A percentile compares a stretch with the other conserved stretches of the same genome.
Conservation (phyloP, 495 filamentous ascomycete species). For the Lasiosphaeria hispida region DNA sequence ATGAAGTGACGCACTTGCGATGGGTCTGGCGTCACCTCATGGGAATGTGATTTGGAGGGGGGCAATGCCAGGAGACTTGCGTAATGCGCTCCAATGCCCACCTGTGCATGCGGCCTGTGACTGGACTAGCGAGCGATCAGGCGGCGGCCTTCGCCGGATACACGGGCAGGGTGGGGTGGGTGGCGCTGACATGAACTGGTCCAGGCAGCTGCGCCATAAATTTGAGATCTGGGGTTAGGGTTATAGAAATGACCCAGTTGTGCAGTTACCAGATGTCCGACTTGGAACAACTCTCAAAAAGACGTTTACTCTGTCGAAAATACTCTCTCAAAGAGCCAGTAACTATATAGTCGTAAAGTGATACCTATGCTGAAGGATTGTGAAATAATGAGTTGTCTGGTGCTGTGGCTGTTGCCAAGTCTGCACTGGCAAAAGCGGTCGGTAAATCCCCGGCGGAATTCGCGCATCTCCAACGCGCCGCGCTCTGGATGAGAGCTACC, state of each 20-base stretch:
- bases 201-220: neutral
- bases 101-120: neutral
- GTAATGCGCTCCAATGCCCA: conserved; percentile 18
- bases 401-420: neutral
- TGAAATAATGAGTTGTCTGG: neutral
- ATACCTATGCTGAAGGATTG: neutral
- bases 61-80: conserved; percentile 26
- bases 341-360: too few relatives aligned
- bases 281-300: neutral
- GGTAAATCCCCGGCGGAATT: conserved; percentile 15
- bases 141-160: too few relatives aligned
- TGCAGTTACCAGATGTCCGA: neutral
- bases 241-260: neutral
- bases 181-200: too few relatives aligned
- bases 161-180: too few relatives aligned
- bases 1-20: conserved; percentile 17
- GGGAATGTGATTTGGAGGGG: neutral
- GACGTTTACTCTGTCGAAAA: too few relatives aligned
- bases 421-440: conserved; percentile 6
- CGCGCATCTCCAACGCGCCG: neutral
- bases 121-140: neutral
- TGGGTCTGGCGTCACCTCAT: neutral
- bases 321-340: too few relatives aligned
- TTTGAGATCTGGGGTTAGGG: neutral
- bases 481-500: neutral